Conservation (phyloP, 169 alveolate genomes). For the Plasmodium knowlesi region DNA sequence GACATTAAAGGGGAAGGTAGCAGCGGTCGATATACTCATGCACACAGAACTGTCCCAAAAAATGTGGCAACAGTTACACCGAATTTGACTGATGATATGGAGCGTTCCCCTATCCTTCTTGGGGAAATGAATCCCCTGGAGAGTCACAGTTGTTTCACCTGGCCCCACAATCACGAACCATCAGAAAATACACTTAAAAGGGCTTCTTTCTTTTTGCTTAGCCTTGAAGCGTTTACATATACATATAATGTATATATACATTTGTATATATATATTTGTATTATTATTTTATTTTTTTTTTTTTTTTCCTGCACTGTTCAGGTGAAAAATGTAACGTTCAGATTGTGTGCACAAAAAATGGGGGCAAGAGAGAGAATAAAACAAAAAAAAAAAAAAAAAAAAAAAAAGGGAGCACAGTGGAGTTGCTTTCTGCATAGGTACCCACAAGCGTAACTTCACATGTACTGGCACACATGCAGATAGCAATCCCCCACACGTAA, state of each 20-base stretch:
- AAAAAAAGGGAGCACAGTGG: neutral
- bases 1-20: neutral
- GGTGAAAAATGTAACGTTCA: constrained; percentile 4
- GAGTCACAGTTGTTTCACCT: neutral
- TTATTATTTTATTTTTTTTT: neutral
- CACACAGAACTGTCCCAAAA: neutral
- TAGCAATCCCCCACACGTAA: neutral
- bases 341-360: neutral
- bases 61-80: neutral
- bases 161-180: neutral
- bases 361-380: neutral
- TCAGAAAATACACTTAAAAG: neutral
- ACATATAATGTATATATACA: neutral
- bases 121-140: neutral
- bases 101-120: neutral
- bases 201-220: neutral
- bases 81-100: neutral
- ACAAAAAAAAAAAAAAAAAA: neutral
- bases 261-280: neutral
- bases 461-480: neutral
- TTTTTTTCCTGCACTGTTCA: neutral
- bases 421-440: neutral
- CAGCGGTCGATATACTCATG: neutral
- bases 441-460: neutral
- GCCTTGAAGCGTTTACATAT: neutral